Percentiles rank a stretch among this genome's conserved stretches.
Conservation (phyloP, 1,284 basidiomycete species). For the Puccinia triticina region DNA sequence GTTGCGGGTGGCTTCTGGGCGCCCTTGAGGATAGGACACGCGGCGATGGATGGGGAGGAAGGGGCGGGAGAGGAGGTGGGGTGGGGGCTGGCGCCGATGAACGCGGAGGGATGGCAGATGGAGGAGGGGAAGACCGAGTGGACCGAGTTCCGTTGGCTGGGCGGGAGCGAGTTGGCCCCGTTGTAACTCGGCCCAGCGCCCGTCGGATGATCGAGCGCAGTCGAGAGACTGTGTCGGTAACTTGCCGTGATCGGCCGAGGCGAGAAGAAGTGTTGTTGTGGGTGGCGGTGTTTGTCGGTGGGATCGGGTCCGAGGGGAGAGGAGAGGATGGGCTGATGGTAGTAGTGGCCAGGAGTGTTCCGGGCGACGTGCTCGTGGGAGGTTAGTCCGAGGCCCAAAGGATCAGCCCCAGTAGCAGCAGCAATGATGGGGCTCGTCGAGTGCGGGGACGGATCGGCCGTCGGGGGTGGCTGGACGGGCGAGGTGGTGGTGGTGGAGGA, state of each 20-base stretch:
- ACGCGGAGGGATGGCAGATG: background rate
- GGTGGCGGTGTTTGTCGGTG: background rate
- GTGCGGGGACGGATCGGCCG: background rate
- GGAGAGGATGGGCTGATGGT: background rate
- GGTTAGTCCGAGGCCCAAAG: background rate
- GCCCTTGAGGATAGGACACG: background rate
- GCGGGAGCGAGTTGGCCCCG: background rate
- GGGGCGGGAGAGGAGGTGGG: background rate
- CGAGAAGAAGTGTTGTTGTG: background rate
- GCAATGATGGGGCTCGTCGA: background rate
- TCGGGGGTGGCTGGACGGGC: background rate
- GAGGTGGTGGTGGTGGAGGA: background rate
- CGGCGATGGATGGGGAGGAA: background rate
- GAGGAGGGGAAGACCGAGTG: background rate
- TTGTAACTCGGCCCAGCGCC: background rate
- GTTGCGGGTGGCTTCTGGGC: conserved; percentile 41
- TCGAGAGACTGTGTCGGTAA: conserved; percentile 28
- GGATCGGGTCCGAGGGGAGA: background rate
- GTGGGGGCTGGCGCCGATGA: background rate
- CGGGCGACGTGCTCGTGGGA: background rate
- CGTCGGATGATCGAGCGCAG: background rate
- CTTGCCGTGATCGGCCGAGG: background rate
- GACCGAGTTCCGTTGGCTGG: background rate
- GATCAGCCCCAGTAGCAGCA: background rate
- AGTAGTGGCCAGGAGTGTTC: background rate